A percentile compares a stretch with the other conserved stretches of the same genome.
These are phyloP conservation scores for Penicillium taxi DNA, from an alignment of 495 filamentous ascomycete genomes.

Conservation along the genomic window DNA sequence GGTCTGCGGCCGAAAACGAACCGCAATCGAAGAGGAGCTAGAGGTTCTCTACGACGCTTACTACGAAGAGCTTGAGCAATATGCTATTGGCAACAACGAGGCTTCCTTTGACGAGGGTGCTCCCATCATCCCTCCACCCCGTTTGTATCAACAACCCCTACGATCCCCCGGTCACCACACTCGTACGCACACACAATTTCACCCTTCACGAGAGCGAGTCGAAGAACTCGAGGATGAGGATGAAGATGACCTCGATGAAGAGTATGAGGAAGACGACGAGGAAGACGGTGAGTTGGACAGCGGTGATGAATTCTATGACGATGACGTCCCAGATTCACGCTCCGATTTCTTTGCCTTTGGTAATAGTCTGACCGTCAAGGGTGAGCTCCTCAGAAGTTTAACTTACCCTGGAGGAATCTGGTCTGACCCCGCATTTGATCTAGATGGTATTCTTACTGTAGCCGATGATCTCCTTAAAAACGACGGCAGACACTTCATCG, in stretches of 20 bases:
- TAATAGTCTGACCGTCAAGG: constrained; percentile 93
- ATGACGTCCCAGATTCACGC: constrained; percentile 43
- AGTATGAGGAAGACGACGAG: constrained; percentile 40
- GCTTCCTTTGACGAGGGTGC: constrained; percentile 47
- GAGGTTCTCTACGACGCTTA: constrained; percentile 99
- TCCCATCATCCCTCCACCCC: constrained; percentile 59
- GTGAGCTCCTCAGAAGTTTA: no score
- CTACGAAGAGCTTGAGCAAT: constrained; percentile 95
- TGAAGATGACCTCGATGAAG: constrained; percentile 61
- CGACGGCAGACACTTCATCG: constrained; percentile 98
- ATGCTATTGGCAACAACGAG: constrained; percentile 86
- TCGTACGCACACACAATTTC: constrained; percentile 40
- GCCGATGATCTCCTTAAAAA: constrained; percentile 98
- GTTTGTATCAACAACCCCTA: constrained; percentile 42
- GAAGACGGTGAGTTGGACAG: constrained; percentile 47
- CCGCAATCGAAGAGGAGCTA: constrained; percentile 95
- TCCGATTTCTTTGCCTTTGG: constrained; percentile 95
- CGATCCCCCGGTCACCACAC: constrained; percentile 38
- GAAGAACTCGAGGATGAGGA: constrained; percentile 64
- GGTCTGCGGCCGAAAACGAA: constrained; percentile 92
- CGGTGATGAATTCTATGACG: constrained; percentile 47
- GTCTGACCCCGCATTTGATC: no score
- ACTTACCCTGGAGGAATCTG: no score
- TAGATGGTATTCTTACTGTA: constrained; percentile 96
- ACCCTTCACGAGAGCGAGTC: constrained; percentile 42